A percentile compares a stretch with the other conserved stretches of the same genome.
Conservation (phyloP, 192 early-diverging fungal genomes). For the Backusella australiensis region DNA sequence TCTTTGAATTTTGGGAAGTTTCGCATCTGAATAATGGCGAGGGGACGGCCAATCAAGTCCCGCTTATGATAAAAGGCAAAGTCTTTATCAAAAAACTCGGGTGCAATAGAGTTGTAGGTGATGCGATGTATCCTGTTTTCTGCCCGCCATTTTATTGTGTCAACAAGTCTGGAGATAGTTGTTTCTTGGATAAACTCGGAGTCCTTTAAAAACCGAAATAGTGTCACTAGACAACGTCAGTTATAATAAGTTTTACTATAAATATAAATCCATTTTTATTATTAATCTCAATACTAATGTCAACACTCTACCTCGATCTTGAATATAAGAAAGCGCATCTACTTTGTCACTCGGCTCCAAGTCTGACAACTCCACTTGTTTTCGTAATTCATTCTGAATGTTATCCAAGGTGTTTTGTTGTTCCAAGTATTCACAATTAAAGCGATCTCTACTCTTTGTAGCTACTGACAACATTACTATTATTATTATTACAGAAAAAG, state of each 20-base stretch:
- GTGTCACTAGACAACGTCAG: conserved; percentile 28
- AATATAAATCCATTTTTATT: not conserved
- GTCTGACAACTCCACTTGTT: not conserved
- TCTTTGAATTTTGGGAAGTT: conserved; percentile 30
- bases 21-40: conserved; percentile 36
- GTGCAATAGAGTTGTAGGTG: conserved; percentile 13
- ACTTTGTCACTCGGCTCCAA: not conserved
- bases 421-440: conserved; percentile 9
- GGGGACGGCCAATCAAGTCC: conserved; percentile 36
- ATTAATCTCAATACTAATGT: not conserved
- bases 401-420: not conserved
- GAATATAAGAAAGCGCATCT: conserved; percentile 11
- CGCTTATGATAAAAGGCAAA: conserved; percentile 42
- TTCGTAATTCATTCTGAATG: not conserved
- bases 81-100: conserved; percentile 26
- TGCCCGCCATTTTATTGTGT: conserved; percentile 39
- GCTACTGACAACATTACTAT: not conserved
- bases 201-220: conserved; percentile 42
- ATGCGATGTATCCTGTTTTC: conserved; percentile 26
- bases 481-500: not conserved
- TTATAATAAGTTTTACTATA: not conserved
- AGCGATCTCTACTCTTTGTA: not conserved
- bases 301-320: conserved; percentile 24
- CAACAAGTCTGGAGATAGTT: conserved; percentile 17
- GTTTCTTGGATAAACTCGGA: conserved; percentile 21